phyloP scores from a whole-genome alignment of 495 filamentous ascomycete genomes.

The Penicillium ucsense region DNA sequence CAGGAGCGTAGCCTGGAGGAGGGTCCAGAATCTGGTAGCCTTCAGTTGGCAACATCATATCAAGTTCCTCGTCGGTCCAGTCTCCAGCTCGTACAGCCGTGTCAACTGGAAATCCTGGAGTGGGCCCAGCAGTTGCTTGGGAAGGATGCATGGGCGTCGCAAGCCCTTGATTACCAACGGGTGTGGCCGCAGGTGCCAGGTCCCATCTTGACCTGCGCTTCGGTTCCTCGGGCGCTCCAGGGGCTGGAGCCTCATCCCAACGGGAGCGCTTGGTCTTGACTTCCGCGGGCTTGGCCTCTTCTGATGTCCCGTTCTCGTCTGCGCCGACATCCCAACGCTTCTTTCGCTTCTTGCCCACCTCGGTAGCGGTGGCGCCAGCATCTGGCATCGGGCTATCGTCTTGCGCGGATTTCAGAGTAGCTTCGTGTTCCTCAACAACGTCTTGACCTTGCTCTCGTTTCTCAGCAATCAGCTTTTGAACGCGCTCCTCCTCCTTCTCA shows the following conservation, averaged over 20 bases:
- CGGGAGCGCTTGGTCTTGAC: constrained; percentile 67
- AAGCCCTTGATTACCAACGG: constrained; percentile 69
- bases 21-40: constrained; percentile 92
- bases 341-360: constrained; percentile 69
- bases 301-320: constrained; percentile 29
- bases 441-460: constrained; percentile 58
- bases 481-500: constrained; percentile 88
- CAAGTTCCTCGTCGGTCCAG: constrained; percentile 86
- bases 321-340: constrained; percentile 82
- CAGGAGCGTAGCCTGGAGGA: constrained; percentile 86
- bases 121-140: constrained; percentile 46
- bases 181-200: constrained; percentile 73
- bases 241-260: constrained; percentile 80
- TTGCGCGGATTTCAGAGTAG: constrained; percentile 58
- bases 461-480: constrained; percentile 71
- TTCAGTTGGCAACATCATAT: constrained; percentile 81
- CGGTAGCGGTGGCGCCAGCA: constrained; percentile 55
- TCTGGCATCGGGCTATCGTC: constrained; percentile 64
- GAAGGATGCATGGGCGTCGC: constrained; percentile 82
- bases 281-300: constrained; percentile 34
- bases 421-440: constrained; percentile 47
- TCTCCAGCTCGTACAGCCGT: constrained; percentile 68
- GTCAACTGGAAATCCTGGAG: constrained; percentile 67
- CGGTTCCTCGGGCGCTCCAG: constrained; percentile 45
- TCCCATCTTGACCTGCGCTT: constrained; percentile 81